Percentiles rank a stretch among this genome's conserved stretches.
Evolutionary conservation across 2,329 filamentous ascomycete genomes (phyloP).

Genomic region (Aspergillus quadricinctus): DNA sequence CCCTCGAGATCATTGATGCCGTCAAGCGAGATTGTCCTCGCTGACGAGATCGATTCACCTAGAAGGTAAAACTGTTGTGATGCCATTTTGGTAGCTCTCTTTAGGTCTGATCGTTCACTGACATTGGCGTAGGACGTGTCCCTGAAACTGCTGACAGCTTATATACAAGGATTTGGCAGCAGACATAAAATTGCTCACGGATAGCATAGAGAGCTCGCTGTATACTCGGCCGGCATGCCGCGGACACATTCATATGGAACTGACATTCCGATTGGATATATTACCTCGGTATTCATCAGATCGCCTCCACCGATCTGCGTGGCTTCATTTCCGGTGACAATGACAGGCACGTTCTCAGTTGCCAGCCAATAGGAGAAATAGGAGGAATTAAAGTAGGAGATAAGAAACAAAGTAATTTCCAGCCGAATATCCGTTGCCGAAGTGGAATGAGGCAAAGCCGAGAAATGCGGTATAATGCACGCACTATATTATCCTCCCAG

Average conservation of each 20-base stretch:
- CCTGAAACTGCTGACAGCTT: not conserved
- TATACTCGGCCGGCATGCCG: not conserved
- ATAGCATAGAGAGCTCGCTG: not conserved
- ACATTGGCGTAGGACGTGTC: not conserved
- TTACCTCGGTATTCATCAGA: not conserved
- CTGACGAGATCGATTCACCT: conserved; percentile 16
- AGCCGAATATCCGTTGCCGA: not conserved
- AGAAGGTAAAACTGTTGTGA: conserved; percentile 19
- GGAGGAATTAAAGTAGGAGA: no score
- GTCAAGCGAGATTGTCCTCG: conserved; percentile 19
- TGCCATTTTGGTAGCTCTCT: conserved; percentile 10
- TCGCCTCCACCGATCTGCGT: not conserved
- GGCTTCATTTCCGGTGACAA: not conserved
- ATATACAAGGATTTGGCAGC: not conserved
- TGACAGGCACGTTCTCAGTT: not conserved
- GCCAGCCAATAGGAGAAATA: not conserved
- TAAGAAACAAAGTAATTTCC: not conserved
- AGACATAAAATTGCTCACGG: not conserved
- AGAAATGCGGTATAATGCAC: not conserved
- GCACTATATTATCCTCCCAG: not conserved
- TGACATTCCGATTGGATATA: not conserved
- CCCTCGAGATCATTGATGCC: conserved; percentile 14
- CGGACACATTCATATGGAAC: not conserved
- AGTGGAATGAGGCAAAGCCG: not conserved
- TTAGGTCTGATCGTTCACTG: no score